Evolutionary conservation across 306 rosid species (phyloP), one percentile per base, ranked within the genome.

Genomic region (Cicer pinnatifidum): DNA sequence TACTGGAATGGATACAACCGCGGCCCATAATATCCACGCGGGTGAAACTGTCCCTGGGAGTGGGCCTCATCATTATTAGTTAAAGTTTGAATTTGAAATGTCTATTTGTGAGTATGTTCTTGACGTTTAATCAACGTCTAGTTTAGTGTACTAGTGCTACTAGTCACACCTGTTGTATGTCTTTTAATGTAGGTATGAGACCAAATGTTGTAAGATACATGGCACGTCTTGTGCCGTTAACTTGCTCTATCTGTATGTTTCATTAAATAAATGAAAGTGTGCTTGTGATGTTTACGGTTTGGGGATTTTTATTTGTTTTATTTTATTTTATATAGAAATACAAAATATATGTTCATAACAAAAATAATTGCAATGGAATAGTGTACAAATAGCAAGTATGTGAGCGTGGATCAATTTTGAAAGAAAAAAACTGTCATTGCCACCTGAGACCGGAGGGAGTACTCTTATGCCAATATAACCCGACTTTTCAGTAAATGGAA

Each of bases 1-100:
- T 44, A 75, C 72, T 5, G 89, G 86, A 1, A 58, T 70, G 0
- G 85, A 69, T 17, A 43, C 82, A 19, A 81, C 82, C 1, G 23
- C 48, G 0, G 80, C 81, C 67, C 90, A 51, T 1, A 78, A 70
- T 20, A 5, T 73, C 1, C 43, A 10, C 3, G 75, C 40, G 3
- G 83, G 38, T 17, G 81, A 83, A 7, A 53, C 53, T 58, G 69
- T 54, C 0, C 41, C 80, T 0, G 59, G 76, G 2, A 67, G 75
- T 66, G 83, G 82, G 6, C 79, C 86, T 6, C 4, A 40, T 6
- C 11, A 35, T 8, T 35, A 33, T 59, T 58, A 33, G 65, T 58
- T 11, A 59, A 28, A 40, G 15, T 77, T 75, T 72, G 8, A 66
- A 4, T 48, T 48, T 85, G 54, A 82, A 82, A 38, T 17, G 54